Conservation (phyloP, 208 protist genomes). For the Leishmania amazonensis region DNA sequence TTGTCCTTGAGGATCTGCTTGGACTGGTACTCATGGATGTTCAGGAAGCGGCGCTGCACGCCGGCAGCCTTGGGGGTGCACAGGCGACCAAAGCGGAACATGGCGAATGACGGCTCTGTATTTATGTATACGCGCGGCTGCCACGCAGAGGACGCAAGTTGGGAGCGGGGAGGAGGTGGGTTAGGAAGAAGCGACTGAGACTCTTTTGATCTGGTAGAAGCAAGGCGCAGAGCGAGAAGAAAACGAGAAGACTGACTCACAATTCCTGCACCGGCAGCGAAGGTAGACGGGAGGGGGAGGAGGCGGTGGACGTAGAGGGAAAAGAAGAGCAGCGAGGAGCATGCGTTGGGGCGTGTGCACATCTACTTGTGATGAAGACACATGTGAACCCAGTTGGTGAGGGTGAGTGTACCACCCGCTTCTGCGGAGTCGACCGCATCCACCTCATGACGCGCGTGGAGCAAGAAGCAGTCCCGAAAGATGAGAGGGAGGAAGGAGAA, state of each 20-base stretch:
- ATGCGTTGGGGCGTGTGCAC: background rate
- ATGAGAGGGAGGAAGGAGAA: background rate
- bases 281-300: background rate
- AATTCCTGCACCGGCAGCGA: constrained; percentile 4
- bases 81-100: constrained; percentile 78
- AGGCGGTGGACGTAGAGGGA: background rate
- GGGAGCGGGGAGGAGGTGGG: background rate
- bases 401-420: background rate
- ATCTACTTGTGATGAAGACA: background rate
- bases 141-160: background rate
- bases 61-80: constrained; percentile 54
- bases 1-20: constrained; percentile 92
- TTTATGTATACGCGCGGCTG: background rate
- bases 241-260: background rate
- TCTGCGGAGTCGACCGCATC: background rate
- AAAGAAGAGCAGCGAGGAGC: background rate
- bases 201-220: background rate
- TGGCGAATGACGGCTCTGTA: constrained; percentile 14
- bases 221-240: background rate
- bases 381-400: background rate
- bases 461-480: background rate
- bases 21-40: constrained; percentile 94
- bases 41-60: constrained; percentile 87
- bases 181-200: background rate
- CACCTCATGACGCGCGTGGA: background rate